These are phyloP conservation scores for Neocallimastix lanati DNA, from an alignment of 192 early-diverging fungal genomes.

Conservation along the genomic window DNA sequence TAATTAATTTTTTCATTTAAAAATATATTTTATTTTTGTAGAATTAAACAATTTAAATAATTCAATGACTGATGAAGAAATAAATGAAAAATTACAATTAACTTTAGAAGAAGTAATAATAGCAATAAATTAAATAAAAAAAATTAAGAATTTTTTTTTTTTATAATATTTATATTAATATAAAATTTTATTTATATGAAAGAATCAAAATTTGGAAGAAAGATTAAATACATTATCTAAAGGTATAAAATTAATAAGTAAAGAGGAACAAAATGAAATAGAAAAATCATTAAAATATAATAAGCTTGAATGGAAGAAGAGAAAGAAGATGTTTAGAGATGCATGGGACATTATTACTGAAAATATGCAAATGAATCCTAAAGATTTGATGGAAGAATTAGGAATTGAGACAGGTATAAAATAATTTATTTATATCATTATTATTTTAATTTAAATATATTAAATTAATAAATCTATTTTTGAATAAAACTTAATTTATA, in stretches of 20 bases:
- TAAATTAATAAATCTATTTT: no score
- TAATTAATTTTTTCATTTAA: no score
- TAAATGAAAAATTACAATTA: background rate
- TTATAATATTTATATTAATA: background rate
- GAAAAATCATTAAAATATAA: background rate
- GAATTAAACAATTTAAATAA: background rate
- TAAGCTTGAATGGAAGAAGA: slow-evolving; percentile 20
- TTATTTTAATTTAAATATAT: no score
- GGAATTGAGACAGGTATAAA: slow-evolving; percentile 28
- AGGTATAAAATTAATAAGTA: background rate
- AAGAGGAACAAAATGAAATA: background rate
- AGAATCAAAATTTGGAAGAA: background rate
- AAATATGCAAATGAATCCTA: slow-evolving; percentile 23
- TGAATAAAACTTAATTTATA: no score
- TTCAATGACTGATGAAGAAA: background rate
- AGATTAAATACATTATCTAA: background rate
- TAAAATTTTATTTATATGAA: background rate
- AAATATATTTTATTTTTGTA: background rate
- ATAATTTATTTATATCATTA: no score
- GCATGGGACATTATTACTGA: slow-evolving; percentile 26
- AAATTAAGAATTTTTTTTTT: no score
- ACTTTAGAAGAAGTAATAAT: background rate
- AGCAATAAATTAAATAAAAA: no score
- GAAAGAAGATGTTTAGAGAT: slow-evolving; percentile 36
- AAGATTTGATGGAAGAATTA: slow-evolving; percentile 26